Conservation (phyloP, 352 stramenopile species). For the Phytophthora syringae region DNA sequence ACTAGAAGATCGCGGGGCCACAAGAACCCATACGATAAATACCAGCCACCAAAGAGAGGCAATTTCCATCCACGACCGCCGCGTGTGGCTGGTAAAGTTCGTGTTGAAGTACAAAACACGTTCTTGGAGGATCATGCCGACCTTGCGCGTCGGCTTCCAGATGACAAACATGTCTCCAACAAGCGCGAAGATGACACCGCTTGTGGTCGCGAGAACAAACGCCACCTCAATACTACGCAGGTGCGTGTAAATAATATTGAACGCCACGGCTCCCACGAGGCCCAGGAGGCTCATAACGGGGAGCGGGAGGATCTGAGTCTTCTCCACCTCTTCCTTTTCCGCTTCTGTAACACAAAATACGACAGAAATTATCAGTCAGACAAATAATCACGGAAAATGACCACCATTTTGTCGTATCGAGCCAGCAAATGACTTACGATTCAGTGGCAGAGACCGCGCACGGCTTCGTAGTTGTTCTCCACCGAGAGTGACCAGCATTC, state of each 20-base stretch:
- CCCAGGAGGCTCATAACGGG: slow-evolving; percentile 84
- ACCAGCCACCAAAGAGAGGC: slow-evolving; percentile 62
- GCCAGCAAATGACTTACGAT: slow-evolving; percentile 33
- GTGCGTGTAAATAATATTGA: slow-evolving; percentile 91
- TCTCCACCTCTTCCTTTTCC: slow-evolving; percentile 54
- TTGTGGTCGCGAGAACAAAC: slow-evolving; percentile 81
- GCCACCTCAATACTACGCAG: slow-evolving; percentile 81
- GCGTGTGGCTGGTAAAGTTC: slow-evolving; percentile 65
- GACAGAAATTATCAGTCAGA: slow-evolving; percentile 5
- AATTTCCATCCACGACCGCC: slow-evolving; percentile 68
- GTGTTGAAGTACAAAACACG: slow-evolving; percentile 67
- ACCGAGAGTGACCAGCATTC: slow-evolving; percentile 81
- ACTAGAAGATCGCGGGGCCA: slow-evolving; percentile 76
- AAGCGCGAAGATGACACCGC: slow-evolving; percentile 77
- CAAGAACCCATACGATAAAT: slow-evolving; percentile 70
- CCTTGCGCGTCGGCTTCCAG: slow-evolving; percentile 80
- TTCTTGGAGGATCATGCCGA: slow-evolving; percentile 83
- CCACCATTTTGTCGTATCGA: neutral
- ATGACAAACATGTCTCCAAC: slow-evolving; percentile 88
- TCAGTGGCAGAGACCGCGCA: slow-evolving; percentile 46
- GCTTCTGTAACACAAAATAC: slow-evolving; percentile 31
- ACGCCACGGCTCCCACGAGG: slow-evolving; percentile 78
- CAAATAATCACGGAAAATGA: neutral
- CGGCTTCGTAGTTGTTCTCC: slow-evolving; percentile 78
- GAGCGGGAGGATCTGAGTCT: slow-evolving; percentile 76